Evolutionary conservation across 2,329 filamentous ascomycete species (phyloP).

Genomic region (Ceratocystis destructans): DNA sequence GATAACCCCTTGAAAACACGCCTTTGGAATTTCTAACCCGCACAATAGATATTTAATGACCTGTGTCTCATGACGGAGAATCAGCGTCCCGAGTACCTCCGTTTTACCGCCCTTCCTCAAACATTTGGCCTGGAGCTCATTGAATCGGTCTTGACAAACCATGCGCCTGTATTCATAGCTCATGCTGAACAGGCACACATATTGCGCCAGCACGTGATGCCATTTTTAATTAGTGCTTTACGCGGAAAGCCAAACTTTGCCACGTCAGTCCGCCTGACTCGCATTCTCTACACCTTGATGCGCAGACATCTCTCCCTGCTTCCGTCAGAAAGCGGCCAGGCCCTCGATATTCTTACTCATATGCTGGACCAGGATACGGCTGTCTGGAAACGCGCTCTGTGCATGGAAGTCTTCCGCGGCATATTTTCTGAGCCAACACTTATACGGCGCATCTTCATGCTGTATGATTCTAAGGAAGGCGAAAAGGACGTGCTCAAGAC

Average conservation of each 20-base stretch:
- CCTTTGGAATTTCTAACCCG: background rate
- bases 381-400: constrained; percentile 76
- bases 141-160: constrained; percentile 76
- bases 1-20: background rate
- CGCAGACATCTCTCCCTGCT: constrained; percentile 64
- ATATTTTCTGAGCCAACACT: constrained; percentile 71
- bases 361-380: constrained; percentile 75
- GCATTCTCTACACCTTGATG: constrained; percentile 71
- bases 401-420: constrained; percentile 79
- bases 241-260: constrained; percentile 69
- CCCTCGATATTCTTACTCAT: constrained; percentile 67
- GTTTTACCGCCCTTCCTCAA: constrained; percentile 62
- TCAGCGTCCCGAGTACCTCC: constrained; percentile 68
- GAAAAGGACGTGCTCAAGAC: constrained; percentile 67
- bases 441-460: constrained; percentile 62
- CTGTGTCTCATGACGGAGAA: constrained; percentile 78
- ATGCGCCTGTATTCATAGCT: constrained; percentile 61
- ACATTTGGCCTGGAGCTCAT: constrained; percentile 84
- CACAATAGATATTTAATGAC: constrained; percentile 62
- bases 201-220: constrained; percentile 64
- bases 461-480: constrained; percentile 61
- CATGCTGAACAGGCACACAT: constrained; percentile 74
- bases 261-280: constrained; percentile 64
- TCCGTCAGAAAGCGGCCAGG: constrained; percentile 66
- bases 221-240: constrained; percentile 63